phyloP scores from a whole-genome alignment of 768 basidiomycete species.

The Boletus vermiculosoides region DNA sequence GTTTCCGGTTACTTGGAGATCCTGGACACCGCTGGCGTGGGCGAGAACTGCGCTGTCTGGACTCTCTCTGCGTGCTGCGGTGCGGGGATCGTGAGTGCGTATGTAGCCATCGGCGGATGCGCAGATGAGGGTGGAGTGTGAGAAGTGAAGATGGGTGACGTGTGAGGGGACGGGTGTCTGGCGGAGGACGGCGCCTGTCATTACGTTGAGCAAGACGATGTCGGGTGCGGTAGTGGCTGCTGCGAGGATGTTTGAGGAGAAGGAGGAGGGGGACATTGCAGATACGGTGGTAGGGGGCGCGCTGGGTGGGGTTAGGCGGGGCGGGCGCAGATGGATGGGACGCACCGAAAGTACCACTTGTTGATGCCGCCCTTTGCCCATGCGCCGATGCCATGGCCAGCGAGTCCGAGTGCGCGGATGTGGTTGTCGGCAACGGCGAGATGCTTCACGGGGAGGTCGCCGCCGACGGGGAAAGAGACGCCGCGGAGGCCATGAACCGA shows the following conservation, averaged over 20 bases:
- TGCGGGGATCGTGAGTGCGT: slow-evolving; percentile 68
- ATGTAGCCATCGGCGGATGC: slow-evolving; percentile 75
- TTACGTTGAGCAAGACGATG: slow-evolving; percentile 67
- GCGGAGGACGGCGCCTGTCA: slow-evolving; percentile 64
- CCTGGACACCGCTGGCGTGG: slow-evolving; percentile 80
- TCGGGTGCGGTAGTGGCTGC: slow-evolving; percentile 59
- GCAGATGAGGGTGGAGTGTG: slow-evolving; percentile 61
- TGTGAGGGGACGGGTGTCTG: slow-evolving; percentile 55
- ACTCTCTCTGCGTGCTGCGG: slow-evolving; percentile 48
- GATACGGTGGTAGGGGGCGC: slow-evolving; percentile 33
- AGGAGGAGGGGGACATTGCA: slow-evolving; percentile 46
- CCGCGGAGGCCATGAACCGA: slow-evolving; percentile 61
- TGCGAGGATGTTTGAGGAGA: slow-evolving; percentile 56
- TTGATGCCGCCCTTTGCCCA: slow-evolving; percentile 86
- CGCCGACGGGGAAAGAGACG: slow-evolving; percentile 72
- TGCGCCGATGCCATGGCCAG: slow-evolving; percentile 67
- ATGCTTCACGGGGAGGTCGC: slow-evolving; percentile 66
- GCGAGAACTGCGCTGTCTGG: slow-evolving; percentile 65
- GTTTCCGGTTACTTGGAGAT: slow-evolving; percentile 76
- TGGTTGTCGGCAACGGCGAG: slow-evolving; percentile 77
- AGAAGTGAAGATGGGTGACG: slow-evolving; percentile 63
- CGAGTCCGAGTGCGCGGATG: slow-evolving; percentile 60
- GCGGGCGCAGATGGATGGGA: not conserved
- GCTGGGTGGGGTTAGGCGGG: slow-evolving; percentile 29
- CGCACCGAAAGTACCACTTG: slow-evolving; percentile 77